Conservation (phyloP, 2,329 filamentous ascomycete species). For the Colletotrichum melonis region DNA sequence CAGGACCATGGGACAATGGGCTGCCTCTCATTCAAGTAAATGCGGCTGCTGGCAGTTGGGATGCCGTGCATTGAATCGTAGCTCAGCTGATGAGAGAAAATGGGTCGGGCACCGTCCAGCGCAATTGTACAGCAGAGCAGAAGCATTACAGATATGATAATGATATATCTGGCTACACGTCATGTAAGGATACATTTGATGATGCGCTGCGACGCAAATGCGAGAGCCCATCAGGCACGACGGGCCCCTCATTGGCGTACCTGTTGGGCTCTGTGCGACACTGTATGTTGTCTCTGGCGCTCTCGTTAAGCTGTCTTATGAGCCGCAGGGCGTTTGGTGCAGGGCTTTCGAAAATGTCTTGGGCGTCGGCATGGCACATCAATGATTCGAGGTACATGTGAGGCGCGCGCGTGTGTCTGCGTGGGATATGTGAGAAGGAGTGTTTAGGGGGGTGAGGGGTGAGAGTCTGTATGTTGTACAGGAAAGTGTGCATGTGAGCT, state of each 20-base stretch:
- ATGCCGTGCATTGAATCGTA: conserved; percentile 10
- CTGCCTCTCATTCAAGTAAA: neutral
- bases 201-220: neutral
- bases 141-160: neutral
- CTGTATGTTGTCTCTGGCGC: neutral
- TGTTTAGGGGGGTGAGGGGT: neutral
- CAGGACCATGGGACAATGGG: neutral
- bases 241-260: conserved; percentile 21
- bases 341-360: neutral
- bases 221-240: conserved; percentile 17
- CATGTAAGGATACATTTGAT: neutral
- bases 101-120: neutral
- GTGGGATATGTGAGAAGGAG: neutral
- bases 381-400: neutral
- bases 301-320: neutral
- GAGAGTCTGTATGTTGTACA: neutral
- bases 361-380: conserved; percentile 1
- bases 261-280: conserved; percentile 19
- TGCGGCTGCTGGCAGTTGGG: neutral
- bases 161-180: neutral
- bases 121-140: neutral
- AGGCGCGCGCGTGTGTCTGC: neutral
- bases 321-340: neutral
- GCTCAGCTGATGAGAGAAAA: neutral
- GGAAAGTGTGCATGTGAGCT: neutral